Evolutionary conservation across 106 monocot genomes (phyloP).

Genomic region (Dendrobium officinale): DNA sequence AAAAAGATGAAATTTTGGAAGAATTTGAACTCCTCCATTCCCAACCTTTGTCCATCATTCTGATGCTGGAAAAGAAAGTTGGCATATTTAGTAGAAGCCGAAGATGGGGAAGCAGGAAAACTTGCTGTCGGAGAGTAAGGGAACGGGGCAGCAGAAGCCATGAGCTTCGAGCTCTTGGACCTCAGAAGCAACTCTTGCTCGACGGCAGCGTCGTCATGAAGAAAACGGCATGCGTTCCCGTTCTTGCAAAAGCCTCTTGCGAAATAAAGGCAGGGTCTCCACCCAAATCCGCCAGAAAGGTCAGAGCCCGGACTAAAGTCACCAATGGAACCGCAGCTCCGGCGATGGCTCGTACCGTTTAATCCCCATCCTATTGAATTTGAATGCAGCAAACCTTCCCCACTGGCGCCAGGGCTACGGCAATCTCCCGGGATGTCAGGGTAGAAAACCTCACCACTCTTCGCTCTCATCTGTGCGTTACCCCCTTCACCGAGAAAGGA

Average conservation of each 20-base stretch:
- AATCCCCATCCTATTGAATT: not conserved
- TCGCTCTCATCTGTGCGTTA: conserved; percentile 35
- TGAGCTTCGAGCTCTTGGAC: conserved; percentile 50
- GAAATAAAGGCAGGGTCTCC: conserved; percentile 87
- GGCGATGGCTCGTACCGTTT: conserved; percentile 11
- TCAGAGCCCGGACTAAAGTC: conserved; percentile 6
- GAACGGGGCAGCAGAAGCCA: conserved; percentile 31
- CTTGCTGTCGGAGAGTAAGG: conserved; percentile 46
- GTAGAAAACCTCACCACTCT: not conserved
- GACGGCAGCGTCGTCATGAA: conserved; percentile 34
- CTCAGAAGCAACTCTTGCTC: conserved; percentile 63
- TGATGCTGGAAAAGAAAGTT: conserved; percentile 54
- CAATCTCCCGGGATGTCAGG: conserved; percentile 19
- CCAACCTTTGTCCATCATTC: conserved; percentile 60
- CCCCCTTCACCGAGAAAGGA: conserved; percentile 63
- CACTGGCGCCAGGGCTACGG: conserved; percentile 16
- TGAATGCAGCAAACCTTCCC: conserved; percentile 19
- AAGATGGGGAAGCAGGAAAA: not conserved
- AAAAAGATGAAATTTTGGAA: not conserved
- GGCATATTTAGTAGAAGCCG: conserved; percentile 31
- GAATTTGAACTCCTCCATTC: not conserved
- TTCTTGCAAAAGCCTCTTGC: conserved; percentile 94
- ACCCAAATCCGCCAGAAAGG: conserved; percentile 44
- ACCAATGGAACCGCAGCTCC: conserved; percentile 14
- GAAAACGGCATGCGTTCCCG: conserved; percentile 72